Evolutionary conservation across 2,329 filamentous ascomycete species (phyloP), one percentile per base, ranked within the genome.

Genomic region (Cercospora citrullina): DNA sequence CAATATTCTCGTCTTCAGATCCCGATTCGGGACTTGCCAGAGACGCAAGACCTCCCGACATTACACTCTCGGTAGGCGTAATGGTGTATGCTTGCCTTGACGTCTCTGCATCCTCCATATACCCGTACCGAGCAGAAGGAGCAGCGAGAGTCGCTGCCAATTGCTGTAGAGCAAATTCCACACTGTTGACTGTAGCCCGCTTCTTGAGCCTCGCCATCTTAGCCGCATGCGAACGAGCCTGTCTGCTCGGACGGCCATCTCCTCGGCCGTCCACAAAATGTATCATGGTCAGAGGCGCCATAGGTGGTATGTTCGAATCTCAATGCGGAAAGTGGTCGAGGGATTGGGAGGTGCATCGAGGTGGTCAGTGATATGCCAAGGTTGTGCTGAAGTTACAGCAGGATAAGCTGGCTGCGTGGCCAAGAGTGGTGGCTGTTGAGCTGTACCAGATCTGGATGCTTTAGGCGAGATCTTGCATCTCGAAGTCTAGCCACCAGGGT

Each of bases 171-270:
- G 48, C 48, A 9, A 28, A 23, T 6, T 53, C 48, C 12, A 53
- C 48, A 14, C 48, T 53, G 23, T 12, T 16, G 12, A 28, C 21
- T 6, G 48, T n/a, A 23, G 48, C 12, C 21, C 48, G 18, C 48
- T 53, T 53, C 48, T 53, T 53, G 21, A 53, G 48, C 48, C 48
- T 53, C 48, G 48, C 48, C 48, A 53, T 53, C 48, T 53, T 53
- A 53, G 48, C 48, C 23, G 48, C 48, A 23, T 53, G 48, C 10
- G 48, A 53, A 53, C 48, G 48, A 4, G 48, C 48, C 21, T 53
- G 48, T 26, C 48, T 16, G 5, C 48, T 53, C 2, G 48, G 48
- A 26, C 48, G 48, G 5, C 48, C 48, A 28, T 28, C 21, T 26
- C 48, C 48, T 53, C 48, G 48, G 48, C 48, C 48, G 5, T 53